Base-by-base conservation (phyloP, 108 stramenopile genomes). In the Skeletonema potamos region DNA sequence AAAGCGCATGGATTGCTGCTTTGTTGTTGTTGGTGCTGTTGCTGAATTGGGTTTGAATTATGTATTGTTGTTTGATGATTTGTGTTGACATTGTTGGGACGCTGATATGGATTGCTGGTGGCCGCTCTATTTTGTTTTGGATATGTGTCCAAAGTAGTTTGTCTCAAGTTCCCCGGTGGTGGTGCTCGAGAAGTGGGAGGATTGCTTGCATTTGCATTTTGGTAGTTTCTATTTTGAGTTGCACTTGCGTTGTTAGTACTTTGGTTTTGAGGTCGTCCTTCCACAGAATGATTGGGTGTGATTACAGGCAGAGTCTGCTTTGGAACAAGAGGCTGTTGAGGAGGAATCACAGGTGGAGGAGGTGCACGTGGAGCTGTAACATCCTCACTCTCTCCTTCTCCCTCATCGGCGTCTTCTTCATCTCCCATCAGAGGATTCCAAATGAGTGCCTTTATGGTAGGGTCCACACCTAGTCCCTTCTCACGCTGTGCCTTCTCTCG, bases 371-470 rank as follows among this genome's bases (percentile, higher is more conserved):
- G 41, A 9, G 44, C 69, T n/a, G 51, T 43, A 24, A 75, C 79
- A 59, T 81, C 79, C 28, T 74, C 62, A 65, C 79, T 81, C 64
- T 72, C 79, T 27, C 74, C 63, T 63, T 81, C 79, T 26, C 79
- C 74, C 74, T 81, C 79, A 58, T 81, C 78, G 0, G 28, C 66
- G 11, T 76, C 75, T 20, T 82, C 77, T 37, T 73, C 79, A 64
- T 70, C 62, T 27, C 74, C 79, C 57, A 29, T 66, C 8, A 44
- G 13, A 27, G 74, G 77, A 76, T 82, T 84, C 74, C 89, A 85
- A 64, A 89, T 76, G 62, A 93, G 72, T 13, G 92, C 92, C 33
- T 86, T 87, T 18, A 90, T 76, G 2, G 92, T 93, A 26, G 92
- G 79, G 85, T 93, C 92, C 5, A 91, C 79, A 30, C 92, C 92